A percentile compares a stretch with the other conserved stretches of the same genome.
Evolutionary conservation across 306 rosid genomes (phyloP).

Genomic region (Quercus engelmannii): DNA sequence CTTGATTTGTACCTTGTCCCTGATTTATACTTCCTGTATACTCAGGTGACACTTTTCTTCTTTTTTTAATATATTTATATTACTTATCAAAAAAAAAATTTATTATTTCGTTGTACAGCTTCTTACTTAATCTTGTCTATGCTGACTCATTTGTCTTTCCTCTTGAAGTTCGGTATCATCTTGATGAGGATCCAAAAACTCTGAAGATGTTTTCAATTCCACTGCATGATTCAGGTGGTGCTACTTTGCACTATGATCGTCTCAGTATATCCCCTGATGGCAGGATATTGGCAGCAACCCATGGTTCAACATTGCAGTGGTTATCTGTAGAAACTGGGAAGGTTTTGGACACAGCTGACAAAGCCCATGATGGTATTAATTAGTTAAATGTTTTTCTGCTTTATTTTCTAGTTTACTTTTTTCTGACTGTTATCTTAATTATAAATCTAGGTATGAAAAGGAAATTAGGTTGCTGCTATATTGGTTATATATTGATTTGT

Average conservation of each 20-base stretch:
- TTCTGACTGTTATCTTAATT: not conserved
- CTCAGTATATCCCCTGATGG: conserved; percentile 87
- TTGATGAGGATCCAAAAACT: conserved; percentile 95
- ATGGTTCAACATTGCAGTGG: conserved; percentile 93
- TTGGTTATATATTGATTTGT: not conserved
- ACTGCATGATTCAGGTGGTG: conserved; percentile 62
- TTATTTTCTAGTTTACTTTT: not conserved
- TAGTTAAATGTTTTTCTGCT: not conserved
- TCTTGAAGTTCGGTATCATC: conserved; percentile 84
- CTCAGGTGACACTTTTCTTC: too few species aligned
- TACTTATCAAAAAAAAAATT: too few species aligned
- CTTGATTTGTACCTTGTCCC: too few species aligned
- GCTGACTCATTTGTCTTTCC: conserved; percentile 20
- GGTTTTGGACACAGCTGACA: conserved; percentile 93
- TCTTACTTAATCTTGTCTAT: not conserved
- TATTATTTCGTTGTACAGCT: not conserved
- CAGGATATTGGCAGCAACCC: conserved; percentile 70
- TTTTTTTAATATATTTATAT: too few species aligned
- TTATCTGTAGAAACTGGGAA: conserved; percentile 72
- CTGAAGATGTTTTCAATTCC: conserved; percentile 88
- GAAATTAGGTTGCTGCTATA: not conserved
- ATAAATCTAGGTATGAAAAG: not conserved
- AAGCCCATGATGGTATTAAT: conserved; percentile 81
- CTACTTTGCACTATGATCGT: conserved; percentile 68
- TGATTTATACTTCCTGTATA: too few species aligned